phyloP scores from a whole-genome alignment of 2,329 filamentous ascomycete species.

The Colletotrichum sansevieriae region DNA sequence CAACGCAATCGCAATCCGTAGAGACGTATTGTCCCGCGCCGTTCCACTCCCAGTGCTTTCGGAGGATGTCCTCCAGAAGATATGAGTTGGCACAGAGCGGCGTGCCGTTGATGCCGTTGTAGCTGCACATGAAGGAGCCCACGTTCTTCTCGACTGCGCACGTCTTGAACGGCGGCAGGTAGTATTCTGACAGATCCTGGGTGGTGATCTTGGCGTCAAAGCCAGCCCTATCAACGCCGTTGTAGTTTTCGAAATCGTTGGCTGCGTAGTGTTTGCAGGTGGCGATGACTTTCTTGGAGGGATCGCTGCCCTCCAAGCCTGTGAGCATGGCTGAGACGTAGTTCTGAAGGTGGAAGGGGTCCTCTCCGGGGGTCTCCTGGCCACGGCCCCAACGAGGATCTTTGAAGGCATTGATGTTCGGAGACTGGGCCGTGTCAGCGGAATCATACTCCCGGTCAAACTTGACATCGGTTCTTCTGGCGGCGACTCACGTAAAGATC shows the following conservation, averaged over 20 bases:
- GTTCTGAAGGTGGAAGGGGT: conserved; percentile 61
- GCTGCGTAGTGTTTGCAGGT: conserved; percentile 73
- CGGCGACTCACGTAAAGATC: conserved; percentile 62
- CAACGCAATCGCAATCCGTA: conserved; percentile 68
- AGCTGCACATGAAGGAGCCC: conserved; percentile 72
- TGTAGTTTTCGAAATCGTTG: conserved; percentile 67
- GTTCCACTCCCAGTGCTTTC: conserved; percentile 75
- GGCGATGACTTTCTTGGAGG: conserved; percentile 58
- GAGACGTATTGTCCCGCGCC: conserved; percentile 73
- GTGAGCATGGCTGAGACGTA: conserved; percentile 67
- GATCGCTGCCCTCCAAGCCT: conserved; percentile 60
- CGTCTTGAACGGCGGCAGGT: conserved; percentile 73
- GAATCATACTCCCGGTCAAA: too few species aligned
- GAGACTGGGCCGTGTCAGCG: conserved; percentile 54
- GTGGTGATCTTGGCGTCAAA: conserved; percentile 69
- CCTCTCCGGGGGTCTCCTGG: conserved; percentile 71
- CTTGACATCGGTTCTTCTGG: neutral
- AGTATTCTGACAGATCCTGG: conserved; percentile 78
- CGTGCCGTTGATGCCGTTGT: conserved; percentile 75
- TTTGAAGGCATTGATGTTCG: conserved; percentile 75
- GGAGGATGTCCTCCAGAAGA: conserved; percentile 72
- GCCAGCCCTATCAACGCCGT: conserved; percentile 58
- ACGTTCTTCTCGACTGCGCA: conserved; percentile 71
- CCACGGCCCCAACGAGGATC: conserved; percentile 75
- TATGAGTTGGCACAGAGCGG: conserved; percentile 74